These are phyloP conservation scores for Fusarium sacchari DNA, from an alignment of 2,329 filamentous ascomycete species.

Conservation along the genomic window DNA sequence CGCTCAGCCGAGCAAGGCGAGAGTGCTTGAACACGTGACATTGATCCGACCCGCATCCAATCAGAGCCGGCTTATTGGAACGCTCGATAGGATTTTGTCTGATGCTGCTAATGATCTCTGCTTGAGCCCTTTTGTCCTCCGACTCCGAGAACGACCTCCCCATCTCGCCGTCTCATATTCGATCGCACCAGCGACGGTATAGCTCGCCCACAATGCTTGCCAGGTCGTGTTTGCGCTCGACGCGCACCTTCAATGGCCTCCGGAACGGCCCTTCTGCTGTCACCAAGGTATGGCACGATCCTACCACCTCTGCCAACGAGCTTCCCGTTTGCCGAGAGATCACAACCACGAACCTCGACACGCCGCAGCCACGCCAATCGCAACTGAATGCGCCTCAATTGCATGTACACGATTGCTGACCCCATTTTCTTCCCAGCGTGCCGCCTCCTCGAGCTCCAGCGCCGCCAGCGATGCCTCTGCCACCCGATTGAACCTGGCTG, in stretches of 20 bases:
- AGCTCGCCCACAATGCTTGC: slow-evolving; percentile 82
- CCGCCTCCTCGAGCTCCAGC: slow-evolving; percentile 78
- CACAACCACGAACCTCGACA: slow-evolving; percentile 40
- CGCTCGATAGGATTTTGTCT: slow-evolving; percentile 55
- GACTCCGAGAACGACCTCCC: slow-evolving; percentile 51
- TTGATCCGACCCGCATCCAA: slow-evolving; percentile 49
- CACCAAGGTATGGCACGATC: slow-evolving; percentile 74
- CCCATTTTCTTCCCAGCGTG: slow-evolving; percentile 59
- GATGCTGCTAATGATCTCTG: slow-evolving; percentile 50
- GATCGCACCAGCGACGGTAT: slow-evolving; percentile 53
- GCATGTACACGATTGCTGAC: slow-evolving; percentile 52
- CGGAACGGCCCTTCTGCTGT: slow-evolving; percentile 77
- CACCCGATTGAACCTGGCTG: slow-evolving; percentile 86
- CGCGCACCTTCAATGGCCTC: slow-evolving; percentile 84
- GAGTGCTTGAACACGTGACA: slow-evolving; percentile 47
- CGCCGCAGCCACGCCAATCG: slow-evolving; percentile 45
- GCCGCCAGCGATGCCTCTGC: slow-evolving; percentile 75
- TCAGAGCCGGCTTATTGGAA: slow-evolving; percentile 57
- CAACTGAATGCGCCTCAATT: slow-evolving; percentile 34
- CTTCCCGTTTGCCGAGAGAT: slow-evolving; percentile 51
- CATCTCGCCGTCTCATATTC: slow-evolving; percentile 50
- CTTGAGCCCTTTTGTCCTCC: slow-evolving; percentile 53
- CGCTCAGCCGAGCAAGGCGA: slow-evolving; percentile 37
- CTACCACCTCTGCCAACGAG: slow-evolving; percentile 39
- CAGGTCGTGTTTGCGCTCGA: slow-evolving; percentile 88